A percentile compares a stretch with the other conserved stretches of the same genome.
phyloP scores from a whole-genome alignment of 1,284 basidiomycete species.

The Ganoderma leucocontextum region DNA sequence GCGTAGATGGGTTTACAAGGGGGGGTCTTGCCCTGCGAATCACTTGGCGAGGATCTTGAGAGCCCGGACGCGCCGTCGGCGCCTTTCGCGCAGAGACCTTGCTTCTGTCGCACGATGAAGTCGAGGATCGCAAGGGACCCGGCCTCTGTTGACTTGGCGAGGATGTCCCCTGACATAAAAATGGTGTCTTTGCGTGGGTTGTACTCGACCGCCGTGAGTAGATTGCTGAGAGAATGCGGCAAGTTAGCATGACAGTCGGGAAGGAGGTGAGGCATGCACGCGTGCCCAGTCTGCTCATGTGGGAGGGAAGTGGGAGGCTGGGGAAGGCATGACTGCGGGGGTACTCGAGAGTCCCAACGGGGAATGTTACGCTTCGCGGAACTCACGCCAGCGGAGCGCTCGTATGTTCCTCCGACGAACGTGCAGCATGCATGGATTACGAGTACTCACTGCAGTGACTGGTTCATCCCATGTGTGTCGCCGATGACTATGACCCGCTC shows the following conservation, averaged over 20 bases:
- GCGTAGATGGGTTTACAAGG: constrained; percentile 49
- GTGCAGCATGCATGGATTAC: constrained; percentile 4
- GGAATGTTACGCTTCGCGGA: constrained; percentile 15
- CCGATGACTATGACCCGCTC: constrained; percentile 78
- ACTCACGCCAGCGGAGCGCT: constrained; percentile 15
- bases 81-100: constrained; percentile 43
- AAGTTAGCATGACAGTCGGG: constrained; percentile 15
- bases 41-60: neutral
- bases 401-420: constrained; percentile 13
- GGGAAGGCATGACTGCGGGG: constrained; percentile 10
- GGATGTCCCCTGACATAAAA: constrained; percentile 83
- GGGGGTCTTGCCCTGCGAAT: neutral
- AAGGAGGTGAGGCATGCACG: neutral
- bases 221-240: constrained; percentile 50
- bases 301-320: constrained; percentile 10
- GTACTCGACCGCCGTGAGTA: constrained; percentile 71
- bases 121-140: constrained; percentile 71
- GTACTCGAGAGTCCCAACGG: constrained; percentile 5
- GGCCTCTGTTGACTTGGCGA: constrained; percentile 69
- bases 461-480: constrained; percentile 85
- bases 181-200: constrained; percentile 68
- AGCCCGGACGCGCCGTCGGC: constrained; percentile 13
- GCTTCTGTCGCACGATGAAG: constrained; percentile 60
- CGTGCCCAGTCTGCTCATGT: constrained; percentile 4
- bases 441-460: constrained; percentile 66